These are phyloP conservation scores for Chaetomium cochliodes DNA, from an alignment of 495 filamentous ascomycete species.

Conservation along the genomic window DNA sequence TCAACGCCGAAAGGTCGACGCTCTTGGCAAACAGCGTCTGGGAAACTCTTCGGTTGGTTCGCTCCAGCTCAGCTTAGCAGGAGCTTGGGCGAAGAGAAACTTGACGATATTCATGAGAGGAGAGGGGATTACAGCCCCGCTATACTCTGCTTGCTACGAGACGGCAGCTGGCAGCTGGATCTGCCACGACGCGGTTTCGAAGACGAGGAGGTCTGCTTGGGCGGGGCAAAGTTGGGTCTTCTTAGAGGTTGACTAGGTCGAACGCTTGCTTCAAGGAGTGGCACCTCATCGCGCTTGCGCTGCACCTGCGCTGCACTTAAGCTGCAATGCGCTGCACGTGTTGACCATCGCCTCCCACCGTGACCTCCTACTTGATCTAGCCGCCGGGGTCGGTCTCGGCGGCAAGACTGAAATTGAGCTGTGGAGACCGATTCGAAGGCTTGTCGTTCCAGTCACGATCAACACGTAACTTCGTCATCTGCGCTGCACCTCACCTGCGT, in stretches of 20 bases:
- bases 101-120: neutral
- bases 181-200: neutral
- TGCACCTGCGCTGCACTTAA: neutral
- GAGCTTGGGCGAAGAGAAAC: neutral
- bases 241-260: too few relatives aligned
- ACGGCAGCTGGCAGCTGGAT: neutral
- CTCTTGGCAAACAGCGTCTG: too few relatives aligned
- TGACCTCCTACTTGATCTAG: slow-evolving; percentile 8
- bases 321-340: neutral
- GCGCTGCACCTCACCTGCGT: slow-evolving; percentile 12
- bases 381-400: neutral
- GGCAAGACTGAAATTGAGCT: neutral
- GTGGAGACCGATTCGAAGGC: slow-evolving; percentile 6
- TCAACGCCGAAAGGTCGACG: neutral
- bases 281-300: too few relatives aligned
- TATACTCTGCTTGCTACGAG: neutral
- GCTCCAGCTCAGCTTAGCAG: too few relatives aligned
- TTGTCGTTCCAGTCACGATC: slow-evolving; percentile 21
- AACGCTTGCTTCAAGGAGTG: too few relatives aligned
- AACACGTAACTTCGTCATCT: slow-evolving; percentile 23
- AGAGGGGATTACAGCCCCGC: neutral
- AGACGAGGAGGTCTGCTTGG: too few relatives aligned
- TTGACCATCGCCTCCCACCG: neutral
- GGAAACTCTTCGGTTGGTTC: too few relatives aligned
- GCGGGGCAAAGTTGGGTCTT: too few relatives aligned